phyloP scores from a whole-genome alignment of 768 basidiomycete species.

The Stropharia rugosoannulata region DNA sequence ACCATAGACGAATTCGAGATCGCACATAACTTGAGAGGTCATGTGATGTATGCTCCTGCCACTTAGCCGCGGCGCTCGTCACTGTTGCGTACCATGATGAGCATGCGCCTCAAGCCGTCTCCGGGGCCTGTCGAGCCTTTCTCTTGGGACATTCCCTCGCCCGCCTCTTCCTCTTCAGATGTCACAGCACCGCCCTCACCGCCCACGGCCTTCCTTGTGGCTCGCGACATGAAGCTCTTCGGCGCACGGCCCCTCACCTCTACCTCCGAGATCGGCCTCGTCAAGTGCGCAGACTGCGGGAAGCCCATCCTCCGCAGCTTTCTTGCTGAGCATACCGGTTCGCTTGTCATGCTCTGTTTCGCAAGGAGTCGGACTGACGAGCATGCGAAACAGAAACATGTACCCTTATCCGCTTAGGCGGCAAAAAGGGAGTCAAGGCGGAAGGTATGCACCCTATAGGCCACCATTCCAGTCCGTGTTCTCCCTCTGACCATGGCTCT shows the following conservation, averaged over 20 bases:
- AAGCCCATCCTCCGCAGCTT: conserved; percentile 81
- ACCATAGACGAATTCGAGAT: too few relatives aligned
- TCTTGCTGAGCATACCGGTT: conserved; percentile 75
- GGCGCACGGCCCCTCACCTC: conserved; percentile 74
- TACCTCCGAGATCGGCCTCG: conserved; percentile 56
- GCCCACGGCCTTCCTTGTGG: conserved; percentile 83
- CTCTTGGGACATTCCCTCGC: conserved; percentile 54
- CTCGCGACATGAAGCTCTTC: conserved; percentile 86
- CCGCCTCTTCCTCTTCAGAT: conserved; percentile 32
- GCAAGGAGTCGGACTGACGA: conserved; percentile 1
- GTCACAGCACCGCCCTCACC: conserved; percentile 57
- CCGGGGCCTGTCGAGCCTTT: conserved; percentile 53
- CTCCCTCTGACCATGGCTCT: background rate
- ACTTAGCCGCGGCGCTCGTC: too few relatives aligned
- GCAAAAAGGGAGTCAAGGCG: conserved; percentile 55
- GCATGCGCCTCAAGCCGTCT: conserved; percentile 43
- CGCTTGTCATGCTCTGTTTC: background rate
- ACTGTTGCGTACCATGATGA: conserved; percentile 25
- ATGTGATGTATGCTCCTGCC: too few relatives aligned
- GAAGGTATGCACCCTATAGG: conserved; percentile 53
- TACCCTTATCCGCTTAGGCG: conserved; percentile 51
- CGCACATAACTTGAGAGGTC: too few relatives aligned
- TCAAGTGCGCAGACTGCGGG: conserved; percentile 77
- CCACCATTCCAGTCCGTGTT: conserved; percentile 27
- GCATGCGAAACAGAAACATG: conserved; percentile 47